Conservation (phyloP, 331 rosid species). For the Stylosanthes scabra region DNA sequence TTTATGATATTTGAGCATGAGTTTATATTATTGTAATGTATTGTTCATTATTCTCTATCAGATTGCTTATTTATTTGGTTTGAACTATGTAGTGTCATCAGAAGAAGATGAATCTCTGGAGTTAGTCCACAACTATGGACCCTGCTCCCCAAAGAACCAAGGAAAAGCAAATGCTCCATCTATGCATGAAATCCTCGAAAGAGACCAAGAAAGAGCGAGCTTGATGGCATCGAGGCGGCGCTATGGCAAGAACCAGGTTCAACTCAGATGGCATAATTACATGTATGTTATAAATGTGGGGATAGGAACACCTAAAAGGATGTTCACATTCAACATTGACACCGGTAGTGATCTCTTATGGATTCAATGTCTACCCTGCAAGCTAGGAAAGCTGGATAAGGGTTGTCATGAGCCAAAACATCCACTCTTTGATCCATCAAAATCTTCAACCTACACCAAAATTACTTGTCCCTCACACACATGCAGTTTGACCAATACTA, state of each 20-base stretch:
- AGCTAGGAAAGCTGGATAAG: background rate
- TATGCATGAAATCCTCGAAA: background rate
- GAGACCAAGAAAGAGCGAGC: background rate
- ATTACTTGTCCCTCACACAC: background rate
- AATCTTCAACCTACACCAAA: background rate
- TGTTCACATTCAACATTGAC: background rate
- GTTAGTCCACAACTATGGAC: background rate
- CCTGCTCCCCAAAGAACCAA: background rate
- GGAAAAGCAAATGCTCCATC: slow-evolving; percentile 4
- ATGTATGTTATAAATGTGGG: background rate
- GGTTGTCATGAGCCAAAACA: background rate
- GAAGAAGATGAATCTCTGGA: background rate
- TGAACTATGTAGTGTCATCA: background rate
- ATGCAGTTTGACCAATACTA: background rate
- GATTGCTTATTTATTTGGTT: background rate
- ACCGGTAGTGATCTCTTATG: background rate
- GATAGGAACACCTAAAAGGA: background rate
- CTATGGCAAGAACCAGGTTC: background rate
- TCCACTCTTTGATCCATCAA: slow-evolving; percentile 2
- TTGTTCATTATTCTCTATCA: background rate
- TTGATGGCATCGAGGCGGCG: background rate
- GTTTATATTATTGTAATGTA: too few relatives aligned
- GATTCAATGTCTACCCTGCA: slow-evolving; percentile 10
- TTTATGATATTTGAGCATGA: background rate
- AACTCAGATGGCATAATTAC: background rate